Percentiles rank a stretch among this genome's conserved stretches.
Evolutionary conservation across 148 eudicot genomes (phyloP).

Genomic region (Rhododendron vialii): DNA sequence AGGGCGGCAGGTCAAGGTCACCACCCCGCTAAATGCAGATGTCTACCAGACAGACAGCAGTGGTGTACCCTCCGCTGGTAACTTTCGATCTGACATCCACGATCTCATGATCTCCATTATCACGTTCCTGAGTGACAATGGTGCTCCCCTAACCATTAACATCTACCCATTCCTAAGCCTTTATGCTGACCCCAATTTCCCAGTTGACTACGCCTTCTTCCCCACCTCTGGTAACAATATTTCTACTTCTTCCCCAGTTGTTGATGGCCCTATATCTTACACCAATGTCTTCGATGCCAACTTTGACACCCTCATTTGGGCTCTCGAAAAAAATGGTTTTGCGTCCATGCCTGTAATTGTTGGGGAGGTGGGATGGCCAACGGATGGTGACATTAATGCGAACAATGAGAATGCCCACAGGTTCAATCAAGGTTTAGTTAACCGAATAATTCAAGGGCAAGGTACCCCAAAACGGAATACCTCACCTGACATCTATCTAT

Average conservation of each 20-base stretch:
- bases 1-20: conserved; percentile 67
- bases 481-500: conserved; percentile 71
- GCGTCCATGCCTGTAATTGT: conserved; percentile 56
- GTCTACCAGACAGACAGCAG: conserved; percentile 52
- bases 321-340: conserved; percentile 76
- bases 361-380: conserved; percentile 98
- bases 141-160: conserved; percentile 61
- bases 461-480: conserved; percentile 77
- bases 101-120: conserved; percentile 63
- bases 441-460: conserved; percentile 46
- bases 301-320: conserved; percentile 74
- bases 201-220: conserved; percentile 79
- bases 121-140: conserved; percentile 57
- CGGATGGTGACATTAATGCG: conserved; percentile 64
- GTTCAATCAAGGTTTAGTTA: conserved; percentile 73
- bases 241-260: conserved; percentile 37
- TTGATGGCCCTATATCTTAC: conserved; percentile 69
- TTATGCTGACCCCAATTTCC: conserved; percentile 78
- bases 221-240: conserved; percentile 27
- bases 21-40: conserved; percentile 85
- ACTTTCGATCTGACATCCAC: conserved; percentile 68
- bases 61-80: conserved; percentile 71
- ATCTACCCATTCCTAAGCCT: conserved; percentile 96
- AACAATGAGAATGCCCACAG: conserved; percentile 50
- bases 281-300: conserved; percentile 87